Evolutionary conservation across 306 rosid species (phyloP).

Genomic region (Heteromeles arbutifolia): DNA sequence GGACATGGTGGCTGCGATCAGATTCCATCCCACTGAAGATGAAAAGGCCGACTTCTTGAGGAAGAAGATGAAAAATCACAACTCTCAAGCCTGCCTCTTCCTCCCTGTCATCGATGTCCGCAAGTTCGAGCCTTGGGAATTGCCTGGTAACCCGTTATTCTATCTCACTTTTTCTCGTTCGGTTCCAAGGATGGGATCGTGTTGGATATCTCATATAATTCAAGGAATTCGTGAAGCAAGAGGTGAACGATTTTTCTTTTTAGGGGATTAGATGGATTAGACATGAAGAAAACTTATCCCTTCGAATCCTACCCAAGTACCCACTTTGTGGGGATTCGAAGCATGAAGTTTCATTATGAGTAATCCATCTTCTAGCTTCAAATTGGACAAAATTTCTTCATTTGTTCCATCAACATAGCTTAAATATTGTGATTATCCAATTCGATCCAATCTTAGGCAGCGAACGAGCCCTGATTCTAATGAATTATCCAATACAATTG

Average conservation of each 20-base stretch:
- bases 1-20: neutral
- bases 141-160: constrained; percentile 27
- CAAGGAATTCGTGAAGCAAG: no score
- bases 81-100: neutral
- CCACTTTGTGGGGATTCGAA: neutral
- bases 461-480: neutral
- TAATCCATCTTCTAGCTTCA: neutral
- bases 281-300: constrained; percentile 4
- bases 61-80: constrained; percentile 22
- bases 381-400: no score
- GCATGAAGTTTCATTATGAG: neutral
- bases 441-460: neutral
- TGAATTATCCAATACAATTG: neutral
- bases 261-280: neutral
- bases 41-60: constrained; percentile 9
- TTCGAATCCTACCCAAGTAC: neutral
- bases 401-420: neutral
- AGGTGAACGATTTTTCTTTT: no score
- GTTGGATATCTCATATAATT: no score
- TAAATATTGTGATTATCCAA: neutral
- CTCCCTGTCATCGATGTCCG: constrained; percentile 38
- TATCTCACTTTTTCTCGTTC: neutral
- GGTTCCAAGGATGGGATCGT: no score
- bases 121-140: constrained; percentile 47
- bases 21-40: neutral